Evolutionary conservation across 2,329 filamentous ascomycete species (phyloP), one percentile per base, ranked within the genome.

Genomic region (Hymenoscyphus repandus): DNA sequence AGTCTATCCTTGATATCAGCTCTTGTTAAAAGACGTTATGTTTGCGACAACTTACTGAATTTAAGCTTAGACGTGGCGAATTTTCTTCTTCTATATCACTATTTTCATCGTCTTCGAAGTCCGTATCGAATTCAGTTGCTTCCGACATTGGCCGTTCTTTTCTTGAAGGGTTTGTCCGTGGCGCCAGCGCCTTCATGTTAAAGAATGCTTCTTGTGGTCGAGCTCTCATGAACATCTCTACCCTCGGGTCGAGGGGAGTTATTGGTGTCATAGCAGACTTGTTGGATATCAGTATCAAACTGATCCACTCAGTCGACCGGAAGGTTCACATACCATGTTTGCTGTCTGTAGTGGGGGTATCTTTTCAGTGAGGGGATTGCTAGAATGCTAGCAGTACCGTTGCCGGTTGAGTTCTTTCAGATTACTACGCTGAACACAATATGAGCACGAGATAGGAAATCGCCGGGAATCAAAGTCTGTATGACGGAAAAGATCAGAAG

Each of bases 121-220:
- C 88, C 37, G 86, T 89, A 62, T 90, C 88, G 65, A 85, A 83
- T 62, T 90, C 85, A 18, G 87, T 92, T 39, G 85, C 80, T 53
- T 87, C 77, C 34, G 88, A 91, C 34, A 79, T 68, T 36, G 86
- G 86, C 20, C 45, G 31, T 30, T 47, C 45, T 40, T 47, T 47
- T 31, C 38, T 40, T 40, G 38, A 40, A 20, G 38, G 38, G 5
- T 15, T 20, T 17, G 13, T 40, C 52, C 85, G 76, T 49, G 73
- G 71, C 69, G 74, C 54, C 54, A 65, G 62, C 52, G 77, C 74
- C 62, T 77, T 79, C 55, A 78, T 68, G 59, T 75, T 75, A 68
- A 87, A 86, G 65, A 87, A 82, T 15, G 80, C 69, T 68, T 82
- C 78, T 58, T 76, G 74, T 22, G 67, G 64, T 51, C 72, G 71